phyloP scores from a whole-genome alignment of 495 filamentous ascomycete species.

The Daldinia bambusicola region DNA sequence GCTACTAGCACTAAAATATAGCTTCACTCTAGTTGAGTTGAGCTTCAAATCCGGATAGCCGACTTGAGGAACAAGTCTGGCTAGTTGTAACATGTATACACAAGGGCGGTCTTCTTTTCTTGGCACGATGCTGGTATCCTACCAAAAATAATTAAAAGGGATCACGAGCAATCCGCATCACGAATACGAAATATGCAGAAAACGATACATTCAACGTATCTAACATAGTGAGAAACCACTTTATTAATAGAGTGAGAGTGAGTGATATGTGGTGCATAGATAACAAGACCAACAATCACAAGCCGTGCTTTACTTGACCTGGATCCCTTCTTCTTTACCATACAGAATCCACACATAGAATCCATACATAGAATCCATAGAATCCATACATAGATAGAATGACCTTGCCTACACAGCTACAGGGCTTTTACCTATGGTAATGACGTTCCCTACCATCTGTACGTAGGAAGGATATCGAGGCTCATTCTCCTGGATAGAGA shows the following conservation, averaged over 20 bases:
- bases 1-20: not conserved
- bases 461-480: not conserved
- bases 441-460: not conserved
- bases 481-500: not conserved
- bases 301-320: not conserved
- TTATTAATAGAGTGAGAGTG: not conserved
- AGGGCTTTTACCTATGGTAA: not conserved
- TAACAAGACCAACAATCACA: not conserved
- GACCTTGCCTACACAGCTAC: not conserved
- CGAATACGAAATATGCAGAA: not conserved
- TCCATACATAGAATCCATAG: no score
- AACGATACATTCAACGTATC: not conserved
- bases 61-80: not conserved
- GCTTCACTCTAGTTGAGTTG: not conserved
- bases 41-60: not conserved
- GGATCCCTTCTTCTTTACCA: not conserved
- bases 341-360: no score
- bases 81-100: conserved; percentile 7
- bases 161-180: not conserved
- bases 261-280: not conserved
- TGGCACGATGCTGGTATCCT: not conserved
- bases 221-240: not conserved
- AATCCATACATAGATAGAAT: not conserved
- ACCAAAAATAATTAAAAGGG: not conserved
- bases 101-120: conserved; percentile 4